Evolutionary conservation across 2,329 filamentous ascomycete genomes (phyloP).

Genomic region (Didymella pinodella): DNA sequence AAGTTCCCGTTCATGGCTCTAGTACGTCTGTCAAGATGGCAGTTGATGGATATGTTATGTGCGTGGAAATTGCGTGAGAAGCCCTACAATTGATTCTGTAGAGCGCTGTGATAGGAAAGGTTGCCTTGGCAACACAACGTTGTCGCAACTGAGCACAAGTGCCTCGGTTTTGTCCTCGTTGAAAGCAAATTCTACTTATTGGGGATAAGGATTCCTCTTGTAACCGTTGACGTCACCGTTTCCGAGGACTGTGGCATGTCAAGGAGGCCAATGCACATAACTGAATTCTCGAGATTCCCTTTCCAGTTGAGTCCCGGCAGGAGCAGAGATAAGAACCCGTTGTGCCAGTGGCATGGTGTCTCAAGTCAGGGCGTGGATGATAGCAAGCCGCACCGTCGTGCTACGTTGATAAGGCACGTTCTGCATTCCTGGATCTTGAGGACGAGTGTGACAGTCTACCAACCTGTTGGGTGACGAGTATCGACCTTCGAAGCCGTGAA

Average conservation of each 20-base stretch:
- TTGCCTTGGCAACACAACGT: background rate
- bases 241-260: background rate
- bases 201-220: no score
- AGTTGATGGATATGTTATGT: no score
- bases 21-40: no score
- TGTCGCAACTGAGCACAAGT: background rate
- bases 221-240: background rate
- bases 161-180: background rate
- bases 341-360: background rate
- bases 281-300: background rate
- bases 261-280: background rate
- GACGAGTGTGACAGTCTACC: background rate
- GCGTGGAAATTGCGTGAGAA: no score
- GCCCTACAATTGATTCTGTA: background rate
- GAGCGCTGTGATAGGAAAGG: background rate
- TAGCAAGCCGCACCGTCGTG: background rate
- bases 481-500: background rate
- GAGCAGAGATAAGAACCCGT: conserved; percentile 6
- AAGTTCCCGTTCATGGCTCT: no score
- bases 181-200: background rate
- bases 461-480: background rate
- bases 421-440: background rate
- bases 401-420: conserved; percentile 8
- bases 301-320: background rate
- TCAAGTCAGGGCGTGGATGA: background rate